Conservation (phyloP, 805 yeast genomes). For the Kazachstania viticola region DNA sequence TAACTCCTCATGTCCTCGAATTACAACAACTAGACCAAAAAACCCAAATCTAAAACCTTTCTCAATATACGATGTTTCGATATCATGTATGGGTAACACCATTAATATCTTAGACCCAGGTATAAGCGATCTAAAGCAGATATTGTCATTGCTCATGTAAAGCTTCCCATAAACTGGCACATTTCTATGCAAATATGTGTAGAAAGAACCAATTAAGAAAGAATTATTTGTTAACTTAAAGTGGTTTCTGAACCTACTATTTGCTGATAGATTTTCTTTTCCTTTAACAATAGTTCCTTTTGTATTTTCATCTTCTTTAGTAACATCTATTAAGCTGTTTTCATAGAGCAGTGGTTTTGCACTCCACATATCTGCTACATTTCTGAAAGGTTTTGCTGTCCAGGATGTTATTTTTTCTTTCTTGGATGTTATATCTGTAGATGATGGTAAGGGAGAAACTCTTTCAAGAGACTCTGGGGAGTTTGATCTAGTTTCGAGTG, state of each 20-base stretch:
- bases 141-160: conserved; percentile 51
- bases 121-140: conserved; percentile 73
- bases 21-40: conserved; percentile 56
- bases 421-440: neutral
- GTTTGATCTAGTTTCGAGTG: neutral
- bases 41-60: conserved; percentile 61
- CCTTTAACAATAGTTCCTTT: conserved; percentile 35
- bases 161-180: conserved; percentile 77
- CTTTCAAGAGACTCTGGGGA: neutral
- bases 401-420: neutral
- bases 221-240: conserved; percentile 51
- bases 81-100: conserved; percentile 67
- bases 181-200: conserved; percentile 53
- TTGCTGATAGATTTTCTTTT: conserved; percentile 35
- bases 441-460: neutral
- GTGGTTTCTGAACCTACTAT: conserved; percentile 48
- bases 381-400: conserved; percentile 10
- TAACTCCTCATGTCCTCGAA: conserved; percentile 67
- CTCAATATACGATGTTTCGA: conserved; percentile 59
- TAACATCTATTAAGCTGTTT: conserved; percentile 27
- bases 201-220: conserved; percentile 54
- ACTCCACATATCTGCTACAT: conserved; percentile 37
- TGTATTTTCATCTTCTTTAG: conserved; percentile 36
- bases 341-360: conserved; percentile 55
- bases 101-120: conserved; percentile 72